Percentiles rank a stretch among this genome's conserved stretches.
Conservation (phyloP, 1,284 basidiomycete species). For the Trichosporon faecale region DNA sequence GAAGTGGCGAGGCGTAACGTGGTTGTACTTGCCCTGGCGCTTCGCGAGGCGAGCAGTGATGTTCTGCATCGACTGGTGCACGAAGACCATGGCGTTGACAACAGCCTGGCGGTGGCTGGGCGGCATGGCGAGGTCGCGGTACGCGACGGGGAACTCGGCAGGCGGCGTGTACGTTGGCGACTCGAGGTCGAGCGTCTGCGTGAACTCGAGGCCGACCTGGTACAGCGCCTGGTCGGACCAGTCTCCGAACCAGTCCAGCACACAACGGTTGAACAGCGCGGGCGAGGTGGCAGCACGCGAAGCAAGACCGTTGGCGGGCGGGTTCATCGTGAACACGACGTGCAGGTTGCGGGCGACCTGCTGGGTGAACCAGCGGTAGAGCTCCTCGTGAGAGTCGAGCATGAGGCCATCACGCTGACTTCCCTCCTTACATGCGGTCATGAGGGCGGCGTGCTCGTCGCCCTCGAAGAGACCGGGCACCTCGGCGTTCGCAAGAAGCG, state of each 20-base stretch:
- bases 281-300: constrained; percentile 96
- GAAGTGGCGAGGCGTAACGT: constrained; percentile 97
- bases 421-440: constrained; percentile 98
- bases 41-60: constrained; percentile 86
- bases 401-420: constrained; percentile 96
- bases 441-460: constrained; percentile 91
- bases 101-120: constrained; percentile 72
- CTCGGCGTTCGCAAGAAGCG: constrained; percentile 97
- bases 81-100: constrained; percentile 88
- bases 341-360: constrained; percentile 95
- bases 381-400: constrained; percentile 95
- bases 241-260: constrained; percentile 96
- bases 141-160: constrained; percentile 78
- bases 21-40: constrained; percentile 87
- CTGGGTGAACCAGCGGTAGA: constrained; percentile 95
- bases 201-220: constrained; percentile 94
- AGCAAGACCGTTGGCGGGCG: constrained; percentile 90
- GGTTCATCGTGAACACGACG: constrained; percentile 99
- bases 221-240: constrained; percentile 97
- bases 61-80: constrained; percentile 85
- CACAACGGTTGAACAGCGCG: constrained; percentile 95
- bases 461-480: constrained; percentile 98
- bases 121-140: constrained; percentile 73
- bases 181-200: constrained; percentile 84
- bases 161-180: constrained; percentile 73